Conservation (phyloP, 139 green algal genomes). For the Microglena sp. region DNA sequence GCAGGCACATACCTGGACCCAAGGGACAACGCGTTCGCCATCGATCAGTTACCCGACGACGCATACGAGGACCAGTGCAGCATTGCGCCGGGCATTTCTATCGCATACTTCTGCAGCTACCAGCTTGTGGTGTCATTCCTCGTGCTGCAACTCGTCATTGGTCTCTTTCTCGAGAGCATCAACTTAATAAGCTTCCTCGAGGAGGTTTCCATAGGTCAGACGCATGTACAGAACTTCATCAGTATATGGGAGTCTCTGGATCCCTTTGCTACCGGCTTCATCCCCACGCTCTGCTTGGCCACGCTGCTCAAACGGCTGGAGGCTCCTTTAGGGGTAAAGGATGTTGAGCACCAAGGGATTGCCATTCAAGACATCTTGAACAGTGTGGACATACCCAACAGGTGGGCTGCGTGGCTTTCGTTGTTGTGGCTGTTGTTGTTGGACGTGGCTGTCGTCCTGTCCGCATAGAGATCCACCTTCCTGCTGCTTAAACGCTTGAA, state of each 20-base stretch:
- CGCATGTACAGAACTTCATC: too few relatives aligned
- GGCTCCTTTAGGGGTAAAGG: constrained; percentile 4
- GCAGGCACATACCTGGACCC: constrained; percentile 30
- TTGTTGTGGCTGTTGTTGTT: too few relatives aligned
- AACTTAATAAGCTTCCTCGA: background rate
- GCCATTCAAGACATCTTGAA: constrained; percentile 32
- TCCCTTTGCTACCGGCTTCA: background rate
- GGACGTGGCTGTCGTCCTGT: too few relatives aligned
- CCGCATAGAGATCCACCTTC: too few relatives aligned
- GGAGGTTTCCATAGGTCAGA: background rate
- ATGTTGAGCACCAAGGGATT: background rate
- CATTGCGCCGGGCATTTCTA: constrained; percentile 12
- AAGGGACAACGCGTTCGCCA: background rate
- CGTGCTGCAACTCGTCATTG: constrained; percentile 66
- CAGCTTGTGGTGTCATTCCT: constrained; percentile 56
- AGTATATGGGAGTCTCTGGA: constrained; percentile 13
- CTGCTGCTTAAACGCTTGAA: too few relatives aligned
- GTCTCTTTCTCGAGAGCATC: constrained; percentile 19
- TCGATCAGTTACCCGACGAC: constrained; percentile 3
- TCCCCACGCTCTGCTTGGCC: background rate
- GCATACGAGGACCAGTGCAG: constrained; percentile 25
- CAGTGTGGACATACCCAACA: constrained; percentile 33
- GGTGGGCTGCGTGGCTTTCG: too few relatives aligned
- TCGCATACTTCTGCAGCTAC: constrained; percentile 66
- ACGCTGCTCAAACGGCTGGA: background rate